These are phyloP conservation scores for Mortierella claussenii DNA, from an alignment of 192 early-diverging fungal species.

Conservation along the genomic window DNA sequence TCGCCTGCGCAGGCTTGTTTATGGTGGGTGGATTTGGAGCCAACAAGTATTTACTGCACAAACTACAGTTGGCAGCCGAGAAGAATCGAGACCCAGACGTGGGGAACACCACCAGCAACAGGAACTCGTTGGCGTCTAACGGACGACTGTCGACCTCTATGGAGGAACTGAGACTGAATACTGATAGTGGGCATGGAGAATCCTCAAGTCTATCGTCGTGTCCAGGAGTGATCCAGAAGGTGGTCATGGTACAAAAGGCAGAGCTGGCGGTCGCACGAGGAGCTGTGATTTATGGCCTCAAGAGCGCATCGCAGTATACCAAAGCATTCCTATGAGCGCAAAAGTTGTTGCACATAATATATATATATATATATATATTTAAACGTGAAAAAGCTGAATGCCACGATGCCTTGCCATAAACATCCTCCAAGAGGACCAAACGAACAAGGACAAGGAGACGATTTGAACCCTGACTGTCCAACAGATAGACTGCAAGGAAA, in stretches of 20 bases:
- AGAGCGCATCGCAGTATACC: slow-evolving; percentile 50
- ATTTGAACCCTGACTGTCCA: too few relatives aligned
- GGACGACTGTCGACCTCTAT: slow-evolving; percentile 19
- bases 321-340: slow-evolving; percentile 38
- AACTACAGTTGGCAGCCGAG: slow-evolving; percentile 1
- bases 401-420: too few relatives aligned
- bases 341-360: background rate
- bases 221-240: slow-evolving; percentile 45
- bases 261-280: slow-evolving; percentile 52
- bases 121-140: background rate
- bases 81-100: slow-evolving; percentile 1
- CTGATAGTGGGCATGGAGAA: background rate
- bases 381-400: too few relatives aligned
- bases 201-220: background rate
- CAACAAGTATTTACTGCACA: slow-evolving; percentile 57
- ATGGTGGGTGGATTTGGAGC: slow-evolving; percentile 64
- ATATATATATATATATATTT: background rate
- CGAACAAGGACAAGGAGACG: too few relatives aligned
- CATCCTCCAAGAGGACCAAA: too few relatives aligned
- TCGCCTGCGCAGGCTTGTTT: slow-evolving; percentile 56
- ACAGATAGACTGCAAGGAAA: too few relatives aligned
- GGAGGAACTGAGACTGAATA: slow-evolving; percentile 36
- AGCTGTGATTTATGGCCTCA: slow-evolving; percentile 54
- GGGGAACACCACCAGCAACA: background rate
- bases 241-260: slow-evolving; percentile 48